Evolutionary conservation across 768 basidiomycete species (phyloP).

Genomic region (Leucocoprinus birnbaumii): DNA sequence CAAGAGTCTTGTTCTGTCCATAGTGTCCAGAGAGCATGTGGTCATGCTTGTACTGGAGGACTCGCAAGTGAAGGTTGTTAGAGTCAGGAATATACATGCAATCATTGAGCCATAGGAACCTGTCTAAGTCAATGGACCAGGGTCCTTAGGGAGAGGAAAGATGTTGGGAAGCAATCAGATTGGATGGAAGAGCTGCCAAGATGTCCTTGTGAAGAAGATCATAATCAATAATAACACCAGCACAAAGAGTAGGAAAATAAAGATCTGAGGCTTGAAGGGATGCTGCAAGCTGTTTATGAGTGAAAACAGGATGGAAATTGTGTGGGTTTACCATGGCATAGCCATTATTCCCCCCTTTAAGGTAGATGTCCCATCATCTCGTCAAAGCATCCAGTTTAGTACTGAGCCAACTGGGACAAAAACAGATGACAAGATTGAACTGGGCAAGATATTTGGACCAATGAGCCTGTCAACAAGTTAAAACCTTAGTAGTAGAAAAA

Average conservation of each 20-base stretch:
- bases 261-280: no score
- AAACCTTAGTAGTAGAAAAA: slow-evolving; percentile 19
- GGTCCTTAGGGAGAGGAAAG: neutral
- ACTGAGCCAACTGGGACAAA: no score
- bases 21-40: no score
- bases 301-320: neutral
- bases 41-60: no score
- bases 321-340: neutral
- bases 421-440: no score
- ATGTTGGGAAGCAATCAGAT: neutral
- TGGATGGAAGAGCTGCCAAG: neutral
- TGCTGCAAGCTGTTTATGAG: no score
- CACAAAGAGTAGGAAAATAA: no score
- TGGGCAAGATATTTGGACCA: no score
- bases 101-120: neutral
- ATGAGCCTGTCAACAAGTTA: neutral
- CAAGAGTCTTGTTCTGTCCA: no score
- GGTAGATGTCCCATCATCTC: neutral
- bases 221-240: neutral
- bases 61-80: neutral
- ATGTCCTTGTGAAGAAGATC: neutral
- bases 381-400: neutral
- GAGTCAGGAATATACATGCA: neutral
- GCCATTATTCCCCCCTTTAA: neutral
- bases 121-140: neutral